Conservation (phyloP, 768 basidiomycete genomes). For the Lactarius indigo region DNA sequence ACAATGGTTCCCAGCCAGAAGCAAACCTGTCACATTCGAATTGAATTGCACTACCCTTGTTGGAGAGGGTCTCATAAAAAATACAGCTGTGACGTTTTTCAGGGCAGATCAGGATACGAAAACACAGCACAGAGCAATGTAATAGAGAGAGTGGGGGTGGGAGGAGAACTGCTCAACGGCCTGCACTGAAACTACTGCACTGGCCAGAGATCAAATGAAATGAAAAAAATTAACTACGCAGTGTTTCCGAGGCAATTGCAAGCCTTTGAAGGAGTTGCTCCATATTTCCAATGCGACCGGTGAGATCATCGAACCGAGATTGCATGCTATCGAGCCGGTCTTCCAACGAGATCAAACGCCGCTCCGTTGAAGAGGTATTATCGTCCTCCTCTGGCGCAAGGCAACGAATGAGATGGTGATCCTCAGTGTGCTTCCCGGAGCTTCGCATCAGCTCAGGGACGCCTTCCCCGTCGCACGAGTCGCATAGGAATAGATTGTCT, state of each 20-base stretch:
- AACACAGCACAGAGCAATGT: background rate
- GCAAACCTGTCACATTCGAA: background rate
- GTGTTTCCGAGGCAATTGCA: background rate
- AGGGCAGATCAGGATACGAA: background rate
- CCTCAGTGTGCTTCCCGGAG: conserved; percentile 4
- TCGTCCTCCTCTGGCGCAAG: background rate
- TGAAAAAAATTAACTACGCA: too few relatives aligned
- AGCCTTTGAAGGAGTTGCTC: conserved; percentile 6
- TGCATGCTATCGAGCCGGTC: conserved; percentile 9
- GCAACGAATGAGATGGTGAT: conserved; percentile 8
- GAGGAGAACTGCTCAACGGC: too few relatives aligned
- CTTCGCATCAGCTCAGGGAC: background rate
- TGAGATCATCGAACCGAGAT: background rate
- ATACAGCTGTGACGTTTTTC: background rate
- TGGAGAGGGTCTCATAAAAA: background rate
- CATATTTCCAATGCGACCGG: background rate
- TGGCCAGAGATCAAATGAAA: too few relatives aligned
- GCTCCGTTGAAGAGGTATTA: background rate
- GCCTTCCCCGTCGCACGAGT: conserved; percentile 18
- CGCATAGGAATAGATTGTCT: conserved; percentile 22
- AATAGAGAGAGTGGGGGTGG: too few relatives aligned
- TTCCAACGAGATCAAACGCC: conserved; percentile 11
- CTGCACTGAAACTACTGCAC: too few relatives aligned
- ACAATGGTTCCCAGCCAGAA: background rate
- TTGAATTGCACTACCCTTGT: background rate